Base-by-base conservation (phyloP, 2,329 filamentous ascomycete species). In the Davidsoniella virescens region DNA sequence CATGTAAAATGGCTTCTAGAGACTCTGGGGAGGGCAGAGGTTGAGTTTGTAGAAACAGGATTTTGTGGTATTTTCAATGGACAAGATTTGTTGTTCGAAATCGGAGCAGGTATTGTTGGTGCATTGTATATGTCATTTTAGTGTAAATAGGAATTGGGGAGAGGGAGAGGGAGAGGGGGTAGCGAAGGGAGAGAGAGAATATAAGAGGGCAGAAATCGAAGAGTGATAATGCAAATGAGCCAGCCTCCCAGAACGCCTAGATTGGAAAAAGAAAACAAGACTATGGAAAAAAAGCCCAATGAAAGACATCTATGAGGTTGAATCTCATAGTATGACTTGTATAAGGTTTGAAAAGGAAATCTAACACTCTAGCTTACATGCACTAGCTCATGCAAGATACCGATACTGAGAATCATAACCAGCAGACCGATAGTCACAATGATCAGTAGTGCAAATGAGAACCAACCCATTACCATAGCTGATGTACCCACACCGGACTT, bases 391-490 rank as follows among this genome's bases (percentile, higher is more conserved):
- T 78, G 74, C 56, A 95, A 68, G 51, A 94, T 73, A 57, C 81
- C 76, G 62, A 95, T 92, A 67, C 87, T 95, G 64, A 96, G 69
- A 60, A 95, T 94, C 87, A 96, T 96, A 60, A 95, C 84, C 55
- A 98, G 70, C 65, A 96, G 66, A 51, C 90, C 92, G 60, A 96
- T 92, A 45, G 90, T 96, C 49, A 96, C 90, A 55, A 96, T 82
- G 59, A 98, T 94, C 56, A 98, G 73, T 49, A 96, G 66, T 18
- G 85, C 83, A 61, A 98, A 96, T 40, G 86, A 85, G 66, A 98
- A 96, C 92, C 92, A 98, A 53, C 92, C 92, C 61, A 98, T 73
- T 16, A 95, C 85, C 86, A 98, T 96, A 51, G 92, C 90, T 38
- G 82, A 85, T 45, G 86, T 88, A n/a, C 88, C 88, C 10, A 95